phyloP scores from a whole-genome alignment of 2,329 filamentous ascomycete species.

The Alternaria solani region DNA sequence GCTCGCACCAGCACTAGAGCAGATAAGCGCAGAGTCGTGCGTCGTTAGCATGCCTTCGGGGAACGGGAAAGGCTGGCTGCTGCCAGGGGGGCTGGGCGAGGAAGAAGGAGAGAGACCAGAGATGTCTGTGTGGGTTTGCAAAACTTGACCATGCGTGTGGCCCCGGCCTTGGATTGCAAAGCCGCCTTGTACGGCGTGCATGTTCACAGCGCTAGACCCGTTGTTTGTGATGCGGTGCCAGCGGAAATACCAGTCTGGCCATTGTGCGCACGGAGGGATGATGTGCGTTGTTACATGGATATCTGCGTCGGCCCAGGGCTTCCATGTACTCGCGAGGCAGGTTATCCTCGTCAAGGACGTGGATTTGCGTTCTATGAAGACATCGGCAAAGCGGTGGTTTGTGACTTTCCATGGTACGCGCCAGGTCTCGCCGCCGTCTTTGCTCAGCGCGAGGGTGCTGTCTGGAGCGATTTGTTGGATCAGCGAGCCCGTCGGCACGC shows the following conservation, averaged over 20 bases:
- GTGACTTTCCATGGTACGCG: conserved; percentile 48
- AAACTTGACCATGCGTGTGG: conserved; percentile 25
- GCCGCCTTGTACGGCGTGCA: conserved; percentile 35
- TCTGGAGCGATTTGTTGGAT: conserved; percentile 54
- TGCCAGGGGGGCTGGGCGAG: too few species aligned
- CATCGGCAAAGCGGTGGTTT: conserved; percentile 11
- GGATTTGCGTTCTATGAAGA: conserved; percentile 5
- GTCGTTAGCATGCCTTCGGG: conserved; percentile 31
- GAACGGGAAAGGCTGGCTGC: conserved; percentile 15
- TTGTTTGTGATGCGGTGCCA: conserved; percentile 30
- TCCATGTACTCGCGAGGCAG: conserved; percentile 33
- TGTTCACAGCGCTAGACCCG: background rate
- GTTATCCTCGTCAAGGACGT: conserved; percentile 18
- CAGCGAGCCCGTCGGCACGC: conserved; percentile 51
- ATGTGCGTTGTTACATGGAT: conserved; percentile 34
- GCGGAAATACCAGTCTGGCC: conserved; percentile 44
- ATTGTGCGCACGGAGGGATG: conserved; percentile 33
- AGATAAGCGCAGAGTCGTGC: conserved; percentile 22
- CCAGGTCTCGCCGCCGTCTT: conserved; percentile 52
- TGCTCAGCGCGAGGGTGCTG: conserved; percentile 50
- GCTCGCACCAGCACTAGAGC: conserved; percentile 40
- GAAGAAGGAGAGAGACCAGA: background rate
- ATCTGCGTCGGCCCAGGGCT: conserved; percentile 41
- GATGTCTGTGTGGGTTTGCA: conserved; percentile 14
- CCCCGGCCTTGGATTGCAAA: conserved; percentile 44